Base-by-base conservation (phyloP, 2,329 filamentous ascomycete genomes). In the Aspergillus neotritici region DNA sequence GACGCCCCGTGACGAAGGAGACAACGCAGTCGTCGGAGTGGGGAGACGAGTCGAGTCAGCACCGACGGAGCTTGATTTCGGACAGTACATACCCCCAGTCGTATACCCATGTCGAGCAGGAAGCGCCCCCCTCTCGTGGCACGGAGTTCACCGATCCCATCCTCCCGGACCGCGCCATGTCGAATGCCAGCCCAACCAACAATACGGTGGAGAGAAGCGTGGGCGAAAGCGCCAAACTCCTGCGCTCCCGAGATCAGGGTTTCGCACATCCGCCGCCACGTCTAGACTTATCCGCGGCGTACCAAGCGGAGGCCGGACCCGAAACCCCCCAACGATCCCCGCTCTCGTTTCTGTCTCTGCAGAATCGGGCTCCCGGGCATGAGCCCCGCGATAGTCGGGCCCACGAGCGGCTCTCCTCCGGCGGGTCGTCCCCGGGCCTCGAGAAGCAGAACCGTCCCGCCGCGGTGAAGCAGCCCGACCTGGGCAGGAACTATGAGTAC, bases 401-500 rank as follows among this genome's bases (percentile, higher is more conserved):
- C 13, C 86, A 86, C 43, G 87, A 93, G 63, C 90, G 90, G 64
- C 73, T 95, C n/a, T 83, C 86, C 5, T 95, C 89, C 0, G 79
- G 79, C 40, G 82, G 83, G 28, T 89, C 87, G 3, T 87, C 88
- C 7, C 87, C 87, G 2, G 77, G 76, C 36, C 66, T 72, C 32
- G 71, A 72, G n/a, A 75, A 80, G 56, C 56, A 61, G 43, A 45
- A 53, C 41, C 40, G 58, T 17, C 43, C 21, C 7, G 21, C 21
- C 21, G 7, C 59, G 13, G 50, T 56, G 13, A 49, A 41, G 4
- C 69, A 69, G 35, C 52, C 64, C 16, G 66, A 73, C 30, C 60
- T 78, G 43, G 82, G 86, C 40, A 83, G 78, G 52, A 95, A 96
- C 56, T 86, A 91, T 66, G 81, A 97, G 63, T 95, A 95, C 64